phyloP scores from a whole-genome alignment of 2,329 filamentous ascomycete species.

The Aureobasidium sp. region DNA sequence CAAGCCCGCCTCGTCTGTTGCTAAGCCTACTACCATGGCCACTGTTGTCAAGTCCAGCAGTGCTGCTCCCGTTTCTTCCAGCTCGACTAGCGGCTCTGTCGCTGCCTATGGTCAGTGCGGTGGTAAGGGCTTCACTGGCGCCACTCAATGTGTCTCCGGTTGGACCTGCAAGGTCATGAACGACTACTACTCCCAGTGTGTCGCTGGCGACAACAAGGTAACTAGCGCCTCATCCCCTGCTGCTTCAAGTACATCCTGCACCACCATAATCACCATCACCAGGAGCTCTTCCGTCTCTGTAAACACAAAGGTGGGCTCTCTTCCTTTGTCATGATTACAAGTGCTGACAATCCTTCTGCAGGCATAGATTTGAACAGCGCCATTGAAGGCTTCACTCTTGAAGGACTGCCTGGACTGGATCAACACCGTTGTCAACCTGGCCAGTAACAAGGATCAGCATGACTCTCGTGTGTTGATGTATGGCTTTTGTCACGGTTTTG shows the following conservation, averaged over 20 bases:
- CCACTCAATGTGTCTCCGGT: constrained; percentile 28
- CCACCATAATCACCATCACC: constrained; percentile 14
- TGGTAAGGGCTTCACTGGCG: constrained; percentile 28
- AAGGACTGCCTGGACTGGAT: constrained; percentile 21
- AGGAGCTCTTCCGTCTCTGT: constrained; percentile 6
- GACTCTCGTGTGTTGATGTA: neutral
- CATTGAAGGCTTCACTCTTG: constrained; percentile 18
- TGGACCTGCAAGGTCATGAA: constrained; percentile 29
- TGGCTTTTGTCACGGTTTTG: neutral
- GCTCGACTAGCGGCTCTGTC: constrained; percentile 1
- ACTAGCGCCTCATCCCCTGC: constrained; percentile 10
- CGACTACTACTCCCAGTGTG: constrained; percentile 33
- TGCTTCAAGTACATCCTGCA: constrained; percentile 13
- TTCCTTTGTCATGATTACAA: neutral
- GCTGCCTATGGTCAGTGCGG: constrained; percentile 26
- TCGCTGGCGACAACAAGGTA: constrained; percentile 14
- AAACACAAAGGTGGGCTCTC: neutral
- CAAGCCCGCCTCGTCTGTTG: neutral
- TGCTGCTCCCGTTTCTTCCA: neutral
- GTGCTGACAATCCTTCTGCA: constrained; percentile 1
- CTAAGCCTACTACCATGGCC: constrained; percentile 2
- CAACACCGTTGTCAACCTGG: constrained; percentile 14
- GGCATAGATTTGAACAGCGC: constrained; percentile 11
- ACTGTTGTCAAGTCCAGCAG: constrained; percentile 1
- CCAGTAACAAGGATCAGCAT: neutral